Evolutionary conservation across 139 green algal species (phyloP), one percentile per base, ranked within the genome.

Genomic region (Chlamydomonas eustigma): DNA sequence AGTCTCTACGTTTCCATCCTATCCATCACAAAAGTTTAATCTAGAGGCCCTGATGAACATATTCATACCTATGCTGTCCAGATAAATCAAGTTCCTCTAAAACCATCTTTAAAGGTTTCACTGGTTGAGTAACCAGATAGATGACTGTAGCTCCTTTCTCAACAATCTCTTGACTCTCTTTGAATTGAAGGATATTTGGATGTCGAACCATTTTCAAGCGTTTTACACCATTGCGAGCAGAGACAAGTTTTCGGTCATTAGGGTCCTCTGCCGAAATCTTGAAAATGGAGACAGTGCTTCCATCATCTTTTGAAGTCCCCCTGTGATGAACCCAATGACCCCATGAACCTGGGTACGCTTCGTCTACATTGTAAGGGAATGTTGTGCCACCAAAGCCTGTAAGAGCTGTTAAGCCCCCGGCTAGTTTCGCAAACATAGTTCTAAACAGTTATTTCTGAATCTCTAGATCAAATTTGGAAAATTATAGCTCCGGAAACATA

Each of bases 91-190:
- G 69, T 38, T 92, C 80, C 32, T 85, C 37, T n/a, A 95, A 77
- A 3, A 92, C 78, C 5, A 79, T 71, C 22, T 81, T 82, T 34
- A 98, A 81, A 0, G 90, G 88, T 39, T 83, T 87, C 0, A 95
- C 89, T 8, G 87, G 69, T 79, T 97, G 91, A 0, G 93, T 97
- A 0, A 97, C 84, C 25, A 98, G 71, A 77, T 94, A 95, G 0
- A 98, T 68, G 0, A 90, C 86, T 0, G 71, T 83, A 63, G 81
- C 67, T 34, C 85, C 84, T 39, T 85, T 87, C 71, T 96, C 93
- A 2, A 93, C 90, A 0, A 88, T 39, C 83, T 97, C 93, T 4
- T 83, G 37, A 34, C 87, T 91, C 68, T 96, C 91, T 65, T 91
- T 92, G 84, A 92, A 97, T 0, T 81, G 75, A 35, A 97, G 76